Base-by-base conservation (phyloP, 208 protist species). In the Leishmania mexicana region DNA sequence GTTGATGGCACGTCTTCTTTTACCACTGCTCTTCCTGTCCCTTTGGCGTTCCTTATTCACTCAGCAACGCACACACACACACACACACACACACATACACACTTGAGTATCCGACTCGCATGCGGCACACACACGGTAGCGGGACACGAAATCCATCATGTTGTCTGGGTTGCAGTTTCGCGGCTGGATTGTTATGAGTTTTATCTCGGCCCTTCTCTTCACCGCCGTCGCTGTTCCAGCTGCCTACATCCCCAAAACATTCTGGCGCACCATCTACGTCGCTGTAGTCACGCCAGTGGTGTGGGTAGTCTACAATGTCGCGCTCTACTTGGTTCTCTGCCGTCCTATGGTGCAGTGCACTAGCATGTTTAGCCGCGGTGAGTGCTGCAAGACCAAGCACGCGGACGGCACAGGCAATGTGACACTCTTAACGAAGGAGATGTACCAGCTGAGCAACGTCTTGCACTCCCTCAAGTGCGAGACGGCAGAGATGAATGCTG, bases 301-400 rank as follows among this genome's bases (percentile, higher is more conserved):
- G 78, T 94, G 88, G 83, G 1, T 92, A 0, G 8, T 91, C 3
- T 95, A 95, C 75, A 74, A 95, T 28, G 13, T 88, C 3, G 35
- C 89, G 0, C 49, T 90, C 35, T 95, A 93, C 81, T 75, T 94
- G 2, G 75, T 94, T 58, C 54, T 97, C 10, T 92, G 90, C 74
- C 78, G 87, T 7, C 89, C 91, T 11, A 76, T 97, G 81, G 53
- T 80, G 40, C 85, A 76, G 21, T 86, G 81, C 76, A 89, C 86
- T 1, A 79, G 78, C 19, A 73, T 88, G 35, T 93, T 90, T 70
- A 53, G 58, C 68, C 62, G 64, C 8, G 90, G 86, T 3, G 45
- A 49, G 57, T 86, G 76, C 81, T 87, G 81, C 81, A 82, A 75
- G 45, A 77, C 81, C 40, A 75, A 81, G 28, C 74, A 83, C 53